Base-by-base conservation (phyloP, 2,329 filamentous ascomycete genomes). In the Orbilia ellipsospora region DNA sequence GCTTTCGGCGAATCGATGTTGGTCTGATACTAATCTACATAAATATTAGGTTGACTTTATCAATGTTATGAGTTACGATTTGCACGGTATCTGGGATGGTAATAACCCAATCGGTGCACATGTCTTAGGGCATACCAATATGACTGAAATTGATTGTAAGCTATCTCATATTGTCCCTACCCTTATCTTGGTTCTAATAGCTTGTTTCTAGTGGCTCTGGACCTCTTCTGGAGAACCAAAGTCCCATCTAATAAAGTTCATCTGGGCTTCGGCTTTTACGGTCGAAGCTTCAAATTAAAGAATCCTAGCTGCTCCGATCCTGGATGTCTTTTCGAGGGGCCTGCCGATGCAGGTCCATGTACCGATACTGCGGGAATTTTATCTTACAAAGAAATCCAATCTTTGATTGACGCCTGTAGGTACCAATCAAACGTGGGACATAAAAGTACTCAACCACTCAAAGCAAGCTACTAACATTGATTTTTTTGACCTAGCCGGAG, bases 221-320 rank as follows among this genome's bases (percentile, higher is more conserved):
- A 82, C 59, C 78, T 81, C 0, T 60, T 82, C 1, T 82, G 81
- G 81, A 72, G 73, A 76, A 23, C 56, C 36, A 54, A 73, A 73
- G 16, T 63, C 73, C 18, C 48, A 50, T 18, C 64, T 73, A 12
- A 63, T 15, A 78, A 78, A 48, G 42, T 78, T 55, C 61, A 64
- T 59, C 62, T 79, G 54, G 79, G 79, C 4, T 62, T 79, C 26
- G 78, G 76, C 36, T 76, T 79, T 57, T 78, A 78, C 45, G 77
- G 77, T 13, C 77, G 77, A 40, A 72, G 68, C 52, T 81, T 80
- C 62, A 78, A 78, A 31, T 61, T 81, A 10, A 59, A 70, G 1
- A 79, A 80, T 56, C 57, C 72, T 0, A 62, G 40, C 2, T 81
- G 79, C 69, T 78, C 75, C 48, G 79, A 76, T 31, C 64, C 80